A percentile compares a stretch with the other conserved stretches of the same genome.
phyloP scores from a whole-genome alignment of 768 basidiomycete genomes.

The Lactifluus subvellereus region DNA sequence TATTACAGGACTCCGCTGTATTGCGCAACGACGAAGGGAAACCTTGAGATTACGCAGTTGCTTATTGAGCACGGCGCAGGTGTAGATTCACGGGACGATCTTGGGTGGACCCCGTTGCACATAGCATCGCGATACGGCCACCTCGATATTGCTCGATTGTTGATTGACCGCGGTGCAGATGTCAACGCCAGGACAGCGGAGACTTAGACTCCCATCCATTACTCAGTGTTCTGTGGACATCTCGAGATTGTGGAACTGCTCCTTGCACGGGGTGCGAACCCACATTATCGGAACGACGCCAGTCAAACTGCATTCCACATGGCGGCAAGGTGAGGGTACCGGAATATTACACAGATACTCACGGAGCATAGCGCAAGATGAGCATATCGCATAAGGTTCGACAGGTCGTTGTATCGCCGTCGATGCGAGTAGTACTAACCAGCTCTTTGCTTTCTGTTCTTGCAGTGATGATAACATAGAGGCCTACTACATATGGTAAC shows the following conservation, averaged over 20 bases:
- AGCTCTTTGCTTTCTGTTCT: too few species aligned
- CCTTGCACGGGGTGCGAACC: background rate
- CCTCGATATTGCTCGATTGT: background rate
- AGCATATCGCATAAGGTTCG: background rate
- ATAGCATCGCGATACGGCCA: background rate
- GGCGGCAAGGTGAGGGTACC: too few species aligned
- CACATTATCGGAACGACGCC: background rate
- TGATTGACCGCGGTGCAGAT: background rate
- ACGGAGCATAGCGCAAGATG: background rate
- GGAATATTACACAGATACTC: background rate
- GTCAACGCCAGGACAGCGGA: background rate
- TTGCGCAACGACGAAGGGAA: background rate
- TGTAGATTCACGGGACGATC: background rate
- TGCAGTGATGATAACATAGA: too few species aligned
- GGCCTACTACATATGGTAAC: too few species aligned
- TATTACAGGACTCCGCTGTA: background rate
- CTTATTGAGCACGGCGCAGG: constrained; percentile 1
- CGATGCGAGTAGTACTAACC: too few species aligned
- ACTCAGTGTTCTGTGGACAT: background rate
- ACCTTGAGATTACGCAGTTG: background rate
- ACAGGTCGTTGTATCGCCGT: background rate
- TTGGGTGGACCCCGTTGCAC: background rate
- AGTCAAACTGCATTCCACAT: background rate
- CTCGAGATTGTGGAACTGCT: background rate
- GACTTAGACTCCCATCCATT: background rate